Evolutionary conservation across 805 yeast genomes (phyloP).

Genomic region (Myxozyma monticola): DNA sequence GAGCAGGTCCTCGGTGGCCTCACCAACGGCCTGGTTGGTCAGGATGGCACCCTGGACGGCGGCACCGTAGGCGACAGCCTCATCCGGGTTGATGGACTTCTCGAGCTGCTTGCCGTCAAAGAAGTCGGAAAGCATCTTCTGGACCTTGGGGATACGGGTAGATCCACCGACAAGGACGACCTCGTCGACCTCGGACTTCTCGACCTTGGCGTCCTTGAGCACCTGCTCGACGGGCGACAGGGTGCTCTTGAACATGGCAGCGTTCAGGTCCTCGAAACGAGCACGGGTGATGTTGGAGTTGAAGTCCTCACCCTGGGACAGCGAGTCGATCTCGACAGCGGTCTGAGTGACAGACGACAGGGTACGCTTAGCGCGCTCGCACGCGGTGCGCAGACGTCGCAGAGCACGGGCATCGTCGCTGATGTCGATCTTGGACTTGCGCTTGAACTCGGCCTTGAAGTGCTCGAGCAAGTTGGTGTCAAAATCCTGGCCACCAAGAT

Average conservation of each 20-base stretch:
- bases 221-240: constrained; percentile 94
- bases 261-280: constrained; percentile 94
- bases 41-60: constrained; percentile 99
- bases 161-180: constrained; percentile 98
- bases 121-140: constrained; percentile 89
- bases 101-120: constrained; percentile 96
- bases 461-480: constrained; percentile 92
- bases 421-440: constrained; percentile 91
- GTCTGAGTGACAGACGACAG: constrained; percentile 95
- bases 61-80: constrained; percentile 99
- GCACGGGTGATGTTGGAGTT: constrained; percentile 93
- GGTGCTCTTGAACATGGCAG: constrained; percentile 89
- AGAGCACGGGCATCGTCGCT: constrained; percentile 90
- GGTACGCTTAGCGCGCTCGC: constrained; percentile 99
- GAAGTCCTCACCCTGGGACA: constrained; percentile 95
- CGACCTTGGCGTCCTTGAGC: constrained; percentile 83
- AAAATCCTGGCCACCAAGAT: constrained; percentile 99
- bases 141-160: constrained; percentile 98
- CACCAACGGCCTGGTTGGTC: constrained; percentile 87
- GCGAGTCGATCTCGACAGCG: constrained; percentile 93
- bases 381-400: constrained; percentile 97
- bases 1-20: constrained; percentile 91
- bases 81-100: constrained; percentile 97
- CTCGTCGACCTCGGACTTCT: constrained; percentile 85
- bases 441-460: constrained; percentile 92